A percentile compares a stretch with the other conserved stretches of the same genome.
These are phyloP conservation scores for Cyanidioschyzon merolae DNA, from an alignment of 23 red algal genomes.

Conservation along the genomic window DNA sequence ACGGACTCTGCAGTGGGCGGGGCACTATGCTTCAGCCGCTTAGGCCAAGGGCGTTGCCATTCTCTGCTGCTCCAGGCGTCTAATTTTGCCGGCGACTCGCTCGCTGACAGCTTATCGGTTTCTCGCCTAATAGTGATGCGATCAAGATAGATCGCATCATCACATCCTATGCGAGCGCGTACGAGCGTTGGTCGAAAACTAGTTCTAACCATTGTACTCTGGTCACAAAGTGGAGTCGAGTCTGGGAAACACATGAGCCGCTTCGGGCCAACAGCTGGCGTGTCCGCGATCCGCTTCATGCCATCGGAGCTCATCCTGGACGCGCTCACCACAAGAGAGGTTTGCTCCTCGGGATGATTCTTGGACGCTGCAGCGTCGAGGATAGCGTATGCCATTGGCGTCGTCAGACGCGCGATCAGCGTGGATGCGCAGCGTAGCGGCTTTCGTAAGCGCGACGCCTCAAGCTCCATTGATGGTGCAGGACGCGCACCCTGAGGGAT, in stretches of 20 bases:
- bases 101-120: too few species aligned
- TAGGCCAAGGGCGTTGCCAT: too few species aligned
- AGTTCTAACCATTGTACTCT: background rate
- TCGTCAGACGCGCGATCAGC: constrained; percentile 22
- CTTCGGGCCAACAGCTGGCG: background rate
- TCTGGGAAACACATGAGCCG: background rate
- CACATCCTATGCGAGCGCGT: constrained; percentile 51
- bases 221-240: background rate
- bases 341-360: background rate
- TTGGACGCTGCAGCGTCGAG: background rate
- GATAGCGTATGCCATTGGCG: constrained; percentile 6
- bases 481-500: constrained; percentile 25
- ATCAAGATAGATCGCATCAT: constrained; percentile 58
- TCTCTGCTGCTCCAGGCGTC: too few species aligned
- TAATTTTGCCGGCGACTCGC: too few species aligned
- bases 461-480: background rate
- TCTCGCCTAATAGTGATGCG: constrained; percentile 43
- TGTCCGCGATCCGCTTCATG: background rate
- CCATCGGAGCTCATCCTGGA: background rate
- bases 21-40: too few species aligned
- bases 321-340: background rate
- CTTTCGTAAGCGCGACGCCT: background rate
- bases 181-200: background rate
- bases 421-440: background rate
- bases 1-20: too few species aligned